Conservation (phyloP, 305 asterid genomes). For the Fraxinus velutina region DNA sequence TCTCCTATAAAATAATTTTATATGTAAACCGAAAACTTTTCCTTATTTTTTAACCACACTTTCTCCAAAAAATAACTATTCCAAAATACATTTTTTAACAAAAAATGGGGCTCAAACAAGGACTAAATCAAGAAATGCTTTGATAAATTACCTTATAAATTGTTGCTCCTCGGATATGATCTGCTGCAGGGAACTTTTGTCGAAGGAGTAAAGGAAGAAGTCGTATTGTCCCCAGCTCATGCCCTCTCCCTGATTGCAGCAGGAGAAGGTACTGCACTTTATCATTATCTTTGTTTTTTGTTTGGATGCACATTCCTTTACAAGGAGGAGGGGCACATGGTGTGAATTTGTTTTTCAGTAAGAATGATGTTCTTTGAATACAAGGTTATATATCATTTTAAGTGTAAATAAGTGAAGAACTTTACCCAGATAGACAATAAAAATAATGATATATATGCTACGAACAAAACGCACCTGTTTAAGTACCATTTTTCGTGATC, state of each 20-base stretch:
- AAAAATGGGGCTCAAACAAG: too few relatives aligned
- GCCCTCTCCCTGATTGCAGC: constrained; percentile 99
- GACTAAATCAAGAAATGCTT: neutral
- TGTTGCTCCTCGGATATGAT: constrained; percentile 17
- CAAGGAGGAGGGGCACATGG: neutral
- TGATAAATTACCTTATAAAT: neutral
- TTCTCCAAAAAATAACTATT: too few relatives aligned
- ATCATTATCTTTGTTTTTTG: neutral
- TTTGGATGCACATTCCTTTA: neutral
- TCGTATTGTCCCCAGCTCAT: constrained; percentile 95
- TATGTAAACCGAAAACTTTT: too few relatives aligned
- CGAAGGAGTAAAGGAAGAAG: constrained; percentile 98
- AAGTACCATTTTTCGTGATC: neutral
- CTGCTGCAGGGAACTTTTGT: constrained; percentile 80
- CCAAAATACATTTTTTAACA: too few relatives aligned
- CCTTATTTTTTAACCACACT: too few relatives aligned
- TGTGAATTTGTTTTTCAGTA: neutral
- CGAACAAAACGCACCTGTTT: neutral
- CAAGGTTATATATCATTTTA: neutral
- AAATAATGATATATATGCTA: neutral
- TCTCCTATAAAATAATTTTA: too few relatives aligned
- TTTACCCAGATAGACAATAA: neutral
- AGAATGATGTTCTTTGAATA: neutral
- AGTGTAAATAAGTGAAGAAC: neutral
- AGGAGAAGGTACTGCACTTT: constrained; percentile 78